These are phyloP conservation scores for Sporormia fimetaria DNA, from an alignment of 495 filamentous ascomycete genomes.

Conservation along the genomic window DNA sequence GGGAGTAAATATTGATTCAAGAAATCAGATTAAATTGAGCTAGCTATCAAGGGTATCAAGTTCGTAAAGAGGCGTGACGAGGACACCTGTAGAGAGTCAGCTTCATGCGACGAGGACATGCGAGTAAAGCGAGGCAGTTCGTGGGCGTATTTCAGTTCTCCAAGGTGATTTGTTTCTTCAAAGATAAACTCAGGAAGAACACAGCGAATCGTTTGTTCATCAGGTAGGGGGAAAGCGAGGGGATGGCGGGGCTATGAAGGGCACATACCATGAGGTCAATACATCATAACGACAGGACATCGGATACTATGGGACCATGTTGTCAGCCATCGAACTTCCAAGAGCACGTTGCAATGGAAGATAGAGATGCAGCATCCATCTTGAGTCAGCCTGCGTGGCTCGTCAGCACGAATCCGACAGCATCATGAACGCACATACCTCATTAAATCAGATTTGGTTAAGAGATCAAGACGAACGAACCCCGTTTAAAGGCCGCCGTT, in stretches of 20 bases:
- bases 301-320: not conserved
- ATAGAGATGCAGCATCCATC: conserved; percentile 14
- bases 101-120: not conserved
- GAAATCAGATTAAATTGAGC: no score
- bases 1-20: no score
- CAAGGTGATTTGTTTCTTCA: conserved; percentile 84
- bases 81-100: not conserved
- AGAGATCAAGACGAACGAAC: conserved; percentile 56
- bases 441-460: conserved; percentile 99
- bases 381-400: conserved; percentile 28
- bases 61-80: no score
- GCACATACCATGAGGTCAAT: not conserved
- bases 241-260: not conserved
- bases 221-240: conserved; percentile 36
- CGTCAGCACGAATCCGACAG: conserved; percentile 2
- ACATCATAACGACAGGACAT: not conserved
- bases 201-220: conserved; percentile 66
- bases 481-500: conserved; percentile 44
- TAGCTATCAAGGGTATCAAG: no score
- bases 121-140: not conserved
- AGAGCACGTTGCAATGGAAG: not conserved
- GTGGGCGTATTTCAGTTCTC: conserved; percentile 60
- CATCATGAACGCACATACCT: conserved; percentile 45
- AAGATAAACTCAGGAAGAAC: conserved; percentile 59
- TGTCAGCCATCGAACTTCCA: conserved; percentile 5